Conservation (phyloP, 2,329 filamentous ascomycete genomes). For the Ceratocystis cubensis region DNA sequence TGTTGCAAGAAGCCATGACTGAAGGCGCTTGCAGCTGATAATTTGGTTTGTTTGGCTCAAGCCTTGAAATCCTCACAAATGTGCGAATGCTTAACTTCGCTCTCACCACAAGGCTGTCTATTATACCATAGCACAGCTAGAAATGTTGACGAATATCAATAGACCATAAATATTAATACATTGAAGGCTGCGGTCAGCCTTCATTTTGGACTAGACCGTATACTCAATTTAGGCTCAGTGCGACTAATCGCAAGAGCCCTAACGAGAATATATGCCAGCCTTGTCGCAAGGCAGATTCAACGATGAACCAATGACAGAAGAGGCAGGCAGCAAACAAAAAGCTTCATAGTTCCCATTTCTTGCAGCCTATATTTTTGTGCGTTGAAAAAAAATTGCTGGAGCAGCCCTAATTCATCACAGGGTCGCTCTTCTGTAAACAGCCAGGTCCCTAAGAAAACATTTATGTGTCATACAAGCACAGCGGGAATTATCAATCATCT, state of each 20-base stretch:
- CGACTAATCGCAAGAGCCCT: background rate
- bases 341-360: no score
- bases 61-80: background rate
- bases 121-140: background rate
- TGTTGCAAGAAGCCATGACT: background rate
- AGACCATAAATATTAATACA: slow-evolving; percentile 3
- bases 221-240: slow-evolving; percentile 9
- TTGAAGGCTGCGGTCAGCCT: background rate
- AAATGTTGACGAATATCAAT: background rate
- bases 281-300: no score
- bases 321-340: no score
- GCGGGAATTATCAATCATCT: background rate
- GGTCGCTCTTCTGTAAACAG: background rate
- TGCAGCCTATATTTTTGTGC: no score
- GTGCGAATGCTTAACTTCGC: background rate
- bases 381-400: no score
- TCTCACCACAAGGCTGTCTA: slow-evolving; percentile 7
- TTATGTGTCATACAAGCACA: background rate
- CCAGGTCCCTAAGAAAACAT: background rate
- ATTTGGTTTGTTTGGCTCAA: background rate
- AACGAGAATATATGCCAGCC: background rate
- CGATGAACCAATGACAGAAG: no score
- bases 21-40: background rate
- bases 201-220: background rate
- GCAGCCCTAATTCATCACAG: no score